Evolutionary conservation across 306 rosid species (phyloP).

Genomic region (Inga laurina): DNA sequence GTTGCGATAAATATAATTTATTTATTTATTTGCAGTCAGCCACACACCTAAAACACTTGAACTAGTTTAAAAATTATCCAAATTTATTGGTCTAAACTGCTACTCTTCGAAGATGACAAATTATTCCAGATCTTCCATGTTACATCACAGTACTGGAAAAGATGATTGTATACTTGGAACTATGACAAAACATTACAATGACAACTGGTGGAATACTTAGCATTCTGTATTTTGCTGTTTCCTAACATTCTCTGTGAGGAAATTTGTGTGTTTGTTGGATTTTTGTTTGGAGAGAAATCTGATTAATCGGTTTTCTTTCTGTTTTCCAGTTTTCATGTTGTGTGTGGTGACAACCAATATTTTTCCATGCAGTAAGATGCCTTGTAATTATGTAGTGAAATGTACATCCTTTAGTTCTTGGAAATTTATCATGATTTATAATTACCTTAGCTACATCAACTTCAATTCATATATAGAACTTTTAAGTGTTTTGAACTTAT

Average conservation of each 20-base stretch:
- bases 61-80: not conserved
- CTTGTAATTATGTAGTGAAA: not conserved
- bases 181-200: not conserved
- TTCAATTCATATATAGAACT: not conserved
- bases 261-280: conserved; percentile 19
- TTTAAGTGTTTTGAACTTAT: conserved; percentile 15
- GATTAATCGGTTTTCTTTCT: too few species aligned
- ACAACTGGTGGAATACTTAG: not conserved
- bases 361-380: conserved; percentile 22
- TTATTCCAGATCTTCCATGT: not conserved
- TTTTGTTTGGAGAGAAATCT: conserved; percentile 14
- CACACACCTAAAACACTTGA: not conserved
- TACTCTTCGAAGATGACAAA: not conserved
- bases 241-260: conserved; percentile 15
- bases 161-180: not conserved
- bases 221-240: conserved; percentile 9
- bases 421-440: conserved; percentile 8
- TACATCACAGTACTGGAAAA: not conserved
- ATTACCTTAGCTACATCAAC: not conserved
- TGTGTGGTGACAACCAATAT: not conserved
- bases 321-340: not conserved
- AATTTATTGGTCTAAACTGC: not conserved
- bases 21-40: not conserved
- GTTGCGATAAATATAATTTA: not conserved
- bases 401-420: conserved; percentile 25